phyloP scores from a whole-genome alignment of 2,329 filamentous ascomycete genomes.

The Erysiphe pulchra region DNA sequence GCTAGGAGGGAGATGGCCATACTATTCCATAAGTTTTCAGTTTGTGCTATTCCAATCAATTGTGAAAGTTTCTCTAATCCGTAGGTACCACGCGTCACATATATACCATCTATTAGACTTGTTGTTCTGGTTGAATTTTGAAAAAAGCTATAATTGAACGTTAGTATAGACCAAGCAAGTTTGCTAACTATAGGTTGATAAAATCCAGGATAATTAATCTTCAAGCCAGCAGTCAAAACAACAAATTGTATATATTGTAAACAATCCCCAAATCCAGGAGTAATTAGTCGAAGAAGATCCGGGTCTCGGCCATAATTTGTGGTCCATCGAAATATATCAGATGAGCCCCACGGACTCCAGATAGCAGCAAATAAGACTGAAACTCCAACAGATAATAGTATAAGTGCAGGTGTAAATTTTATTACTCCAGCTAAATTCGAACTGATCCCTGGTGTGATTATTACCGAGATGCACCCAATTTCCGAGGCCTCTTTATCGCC shows the following conservation, averaged over 20 bases:
- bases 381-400: conserved; percentile 55
- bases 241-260: conserved; percentile 92
- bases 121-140: conserved; percentile 37
- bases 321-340: conserved; percentile 83
- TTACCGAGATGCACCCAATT: conserved; percentile 60
- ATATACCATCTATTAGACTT: conserved; percentile 63
- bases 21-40: conserved; percentile 71
- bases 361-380: conserved; percentile 68
- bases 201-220: conserved; percentile 74
- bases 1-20: conserved; percentile 79
- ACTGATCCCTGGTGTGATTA: conserved; percentile 64
- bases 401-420: conserved; percentile 48
- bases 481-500: conserved; percentile 36
- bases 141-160: conserved; percentile 84
- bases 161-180: conserved; percentile 63
- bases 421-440: conserved; percentile 38
- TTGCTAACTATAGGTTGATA: conserved; percentile 82
- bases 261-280: conserved; percentile 88
- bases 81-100: conserved; percentile 50
- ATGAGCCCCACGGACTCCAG: conserved; percentile 81
- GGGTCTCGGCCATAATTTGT: conserved; percentile 91
- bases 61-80: conserved; percentile 61
- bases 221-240: conserved; percentile 64
- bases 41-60: conserved; percentile 51
- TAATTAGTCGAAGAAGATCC: conserved; percentile 74